Evolutionary conservation across 208 protist species (phyloP), one percentile per base, ranked within the genome.

Genomic region (Tritrichomonas musculus): DNA sequence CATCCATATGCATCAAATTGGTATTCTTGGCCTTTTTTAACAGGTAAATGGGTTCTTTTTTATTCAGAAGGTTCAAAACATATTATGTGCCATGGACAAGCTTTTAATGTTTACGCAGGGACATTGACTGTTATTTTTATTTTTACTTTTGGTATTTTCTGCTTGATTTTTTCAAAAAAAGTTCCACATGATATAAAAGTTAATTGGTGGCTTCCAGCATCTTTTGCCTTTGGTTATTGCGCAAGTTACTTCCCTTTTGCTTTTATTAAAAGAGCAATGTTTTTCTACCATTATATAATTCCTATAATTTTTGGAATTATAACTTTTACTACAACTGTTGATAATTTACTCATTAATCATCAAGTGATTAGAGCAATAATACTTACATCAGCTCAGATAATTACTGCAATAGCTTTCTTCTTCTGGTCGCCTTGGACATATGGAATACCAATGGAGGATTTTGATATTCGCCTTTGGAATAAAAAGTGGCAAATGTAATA

Each of bases 1-100:
- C 77, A 88, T 57, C 77, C 77, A 39, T 88, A 88, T 47, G 47
- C 47, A 14, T 88, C 77, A 39, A 88, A 57, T 39, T 88, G 41
- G 41, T 88, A 57, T 36, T 1, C 8, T 14, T 88, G 77, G 77
- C 77, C 77, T 2, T 39, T 88, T 2, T 60, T 57, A 8, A 60
- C 47, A 49, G 20, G 47, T 4, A 25, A 36, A n/a, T 88, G 77
- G 77, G 47, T 88, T 3, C 27, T 88, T 0, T 88, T 36, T 88
- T 88, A 36, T 25, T 30, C 77, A 0, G 47, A 88, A 20, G 44
- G 44, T 57, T 0, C 9, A 39, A 88, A 57, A 50, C 41, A 88
- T 57, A n/a, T 88, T 0, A 88, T 88, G 9, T 88, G 77, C 27
- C 33, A 57, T 4, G 77, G 77, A 3, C 33, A 57, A 44, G 47